Evolutionary conservation across 345 rosid species (phyloP).

Genomic region (Camelina laxa): DNA sequence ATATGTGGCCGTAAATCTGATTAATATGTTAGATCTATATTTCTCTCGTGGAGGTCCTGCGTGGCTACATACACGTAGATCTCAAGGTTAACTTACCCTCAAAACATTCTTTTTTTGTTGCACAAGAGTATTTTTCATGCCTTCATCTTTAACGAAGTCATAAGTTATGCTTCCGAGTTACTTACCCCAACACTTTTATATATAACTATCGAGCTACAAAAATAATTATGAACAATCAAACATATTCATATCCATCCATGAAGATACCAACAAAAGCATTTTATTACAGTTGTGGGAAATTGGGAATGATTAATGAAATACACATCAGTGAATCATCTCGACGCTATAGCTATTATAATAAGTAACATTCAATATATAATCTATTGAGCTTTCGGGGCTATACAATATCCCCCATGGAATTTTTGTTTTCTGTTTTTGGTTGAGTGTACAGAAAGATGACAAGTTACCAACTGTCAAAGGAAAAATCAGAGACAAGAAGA

Average conservation of each 20-base stretch:
- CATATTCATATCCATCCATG: not conserved
- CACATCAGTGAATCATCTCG: not conserved
- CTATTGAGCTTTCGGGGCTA: constrained; percentile 38
- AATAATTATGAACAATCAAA: not conserved
- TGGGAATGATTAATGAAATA: constrained; percentile 2
- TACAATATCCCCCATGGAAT: constrained; percentile 39
- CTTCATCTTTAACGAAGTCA: too few species aligned
- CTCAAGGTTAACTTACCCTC: too few species aligned
- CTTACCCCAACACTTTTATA: not conserved
- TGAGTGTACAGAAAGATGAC: constrained; percentile 28
- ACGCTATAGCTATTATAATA: not conserved
- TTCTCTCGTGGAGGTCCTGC: too few species aligned
- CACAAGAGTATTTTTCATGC: too few species aligned
- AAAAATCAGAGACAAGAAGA: constrained; percentile 9
- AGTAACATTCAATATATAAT: constrained; percentile 18
- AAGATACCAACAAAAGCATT: constrained; percentile 1
- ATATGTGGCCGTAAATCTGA: not conserved
- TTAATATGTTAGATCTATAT: too few species aligned
- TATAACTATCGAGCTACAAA: not conserved
- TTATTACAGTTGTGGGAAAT: not conserved
- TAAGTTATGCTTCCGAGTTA: too few species aligned
- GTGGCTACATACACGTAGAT: too few species aligned
- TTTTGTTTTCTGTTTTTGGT: not conserved
- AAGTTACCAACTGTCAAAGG: not conserved
- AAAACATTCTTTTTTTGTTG: too few species aligned